phyloP scores from a whole-genome alignment of 257 asterid genomes.

The Solanum bulbocastanum region DNA sequence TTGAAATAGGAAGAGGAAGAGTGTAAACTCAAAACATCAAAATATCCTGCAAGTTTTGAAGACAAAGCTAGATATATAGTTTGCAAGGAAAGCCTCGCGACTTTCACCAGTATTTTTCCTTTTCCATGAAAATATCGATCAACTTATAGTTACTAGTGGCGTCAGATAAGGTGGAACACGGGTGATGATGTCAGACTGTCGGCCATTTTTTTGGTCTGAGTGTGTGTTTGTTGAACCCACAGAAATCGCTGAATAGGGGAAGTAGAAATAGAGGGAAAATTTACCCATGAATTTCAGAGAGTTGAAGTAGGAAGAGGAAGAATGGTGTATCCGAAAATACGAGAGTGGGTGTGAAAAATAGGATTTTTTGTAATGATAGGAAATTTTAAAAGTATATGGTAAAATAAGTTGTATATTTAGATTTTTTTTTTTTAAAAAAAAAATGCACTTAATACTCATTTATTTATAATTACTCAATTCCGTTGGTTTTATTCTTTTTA shows the following conservation, averaged over 20 bases:
- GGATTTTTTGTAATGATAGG: too few species aligned
- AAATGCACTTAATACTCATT: too few species aligned
- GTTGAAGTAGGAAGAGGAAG: too few species aligned
- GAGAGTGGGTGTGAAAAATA: too few species aligned
- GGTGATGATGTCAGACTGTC: not conserved
- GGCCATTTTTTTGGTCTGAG: not conserved
- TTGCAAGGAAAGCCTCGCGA: not conserved
- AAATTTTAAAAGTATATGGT: too few species aligned
- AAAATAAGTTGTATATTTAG: too few species aligned
- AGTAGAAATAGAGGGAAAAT: not conserved
- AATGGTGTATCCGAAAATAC: too few species aligned
- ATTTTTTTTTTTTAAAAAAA: too few species aligned
- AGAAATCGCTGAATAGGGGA: not conserved
- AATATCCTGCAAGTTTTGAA: not conserved
- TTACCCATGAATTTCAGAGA: too few species aligned
- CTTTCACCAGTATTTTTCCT: not conserved
- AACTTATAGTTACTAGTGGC: not conserved
- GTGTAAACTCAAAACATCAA: not conserved
- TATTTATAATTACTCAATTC: too few species aligned
- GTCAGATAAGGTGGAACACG: not conserved
- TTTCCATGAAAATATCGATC: not conserved
- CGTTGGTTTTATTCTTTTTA: too few species aligned
- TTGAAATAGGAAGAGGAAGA: too few species aligned
- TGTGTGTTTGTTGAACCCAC: not conserved
- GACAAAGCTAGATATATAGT: not conserved